A percentile compares a stretch with the other conserved stretches of the same genome.
phyloP scores from a whole-genome alignment of 2,329 filamentous ascomycete genomes.

The Zymoseptoria tritici region DNA sequence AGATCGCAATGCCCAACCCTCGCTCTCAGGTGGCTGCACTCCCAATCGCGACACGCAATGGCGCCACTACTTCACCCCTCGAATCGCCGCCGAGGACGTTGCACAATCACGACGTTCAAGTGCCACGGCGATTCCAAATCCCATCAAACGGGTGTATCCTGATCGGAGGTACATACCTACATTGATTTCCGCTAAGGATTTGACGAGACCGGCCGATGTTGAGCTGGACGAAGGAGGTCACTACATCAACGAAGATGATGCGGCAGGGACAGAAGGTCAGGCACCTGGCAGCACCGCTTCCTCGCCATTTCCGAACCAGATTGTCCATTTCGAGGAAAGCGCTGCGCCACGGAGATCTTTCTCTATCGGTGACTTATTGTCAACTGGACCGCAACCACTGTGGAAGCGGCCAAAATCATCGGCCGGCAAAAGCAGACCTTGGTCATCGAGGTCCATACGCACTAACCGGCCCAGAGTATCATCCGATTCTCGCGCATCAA shows the following conservation, averaged over 20 bases:
- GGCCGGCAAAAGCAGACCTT: constrained; percentile 29
- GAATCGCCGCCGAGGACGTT: constrained; percentile 16
- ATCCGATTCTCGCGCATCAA: constrained; percentile 29
- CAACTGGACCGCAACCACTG: constrained; percentile 29
- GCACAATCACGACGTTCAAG: constrained; percentile 20
- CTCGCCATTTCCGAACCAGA: constrained; percentile 19
- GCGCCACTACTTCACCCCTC: constrained; percentile 31
- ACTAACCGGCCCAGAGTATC: constrained; percentile 19
- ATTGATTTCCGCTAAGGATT: constrained; percentile 25
- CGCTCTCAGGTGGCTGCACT: constrained; percentile 7
- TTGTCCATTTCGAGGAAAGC: constrained; percentile 19
- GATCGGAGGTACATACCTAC: constrained; percentile 30
- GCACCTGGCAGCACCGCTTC: constrained; percentile 19
- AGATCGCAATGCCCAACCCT: constrained; percentile 10
- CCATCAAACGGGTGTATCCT: constrained; percentile 30
- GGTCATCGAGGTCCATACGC: constrained; percentile 21
- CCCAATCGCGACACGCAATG: constrained; percentile 22
- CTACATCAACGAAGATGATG: constrained; percentile 12
- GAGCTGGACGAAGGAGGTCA: constrained; percentile 23
- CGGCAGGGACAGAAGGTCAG: constrained; percentile 4
- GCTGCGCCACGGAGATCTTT: constrained; percentile 41
- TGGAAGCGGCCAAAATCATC: constrained; percentile 30
- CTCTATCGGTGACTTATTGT: constrained; percentile 42
- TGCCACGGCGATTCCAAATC: constrained; percentile 30
- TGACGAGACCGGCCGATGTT: constrained; percentile 15